Base-by-base conservation (phyloP, 345 rosid species). In the Carallia pectinifolia region DNA sequence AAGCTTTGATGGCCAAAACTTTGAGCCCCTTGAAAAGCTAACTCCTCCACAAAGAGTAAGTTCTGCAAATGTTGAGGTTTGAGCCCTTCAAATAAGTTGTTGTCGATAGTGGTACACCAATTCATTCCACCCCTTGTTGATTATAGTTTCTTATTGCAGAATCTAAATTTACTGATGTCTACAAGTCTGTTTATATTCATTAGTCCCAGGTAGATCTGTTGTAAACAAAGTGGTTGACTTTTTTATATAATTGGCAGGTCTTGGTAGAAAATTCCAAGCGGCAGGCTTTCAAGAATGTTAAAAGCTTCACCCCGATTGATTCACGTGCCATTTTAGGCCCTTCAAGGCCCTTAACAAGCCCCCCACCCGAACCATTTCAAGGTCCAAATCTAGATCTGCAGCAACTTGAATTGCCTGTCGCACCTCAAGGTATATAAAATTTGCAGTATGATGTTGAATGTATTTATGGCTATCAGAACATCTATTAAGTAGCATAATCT, bases 231-330 rank as follows among this genome's bases (percentile, higher is more conserved):
- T 62, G 40, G 67, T 56, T n/a, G 31, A 31, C 56, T 47, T 58
- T 6, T 30, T 9, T 18, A 2, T 56, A 73, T 7, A 30, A 53
- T 69, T 55, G 56, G 10, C 84, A 88, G 87, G 71, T 19, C 30
- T 1, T 79, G 60, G 78, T 90, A 1, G 81, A 92, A 65, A 75
- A 73, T 17, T 4, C 76, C 4, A 89, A 81, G 80, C 65, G 19
- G 8, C 84, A 71, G 23, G 97, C 98, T 58, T 86, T 85, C 53
- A 52, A 47, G 48, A 83, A 90, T 30, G 31, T 52, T 29, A 13
- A 13, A 8, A 15, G 64, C 39, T 71, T 88, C 44, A 61, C 60
- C 40, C 64, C 1, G 31, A 38, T 82, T 0, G 73, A 85, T 67
- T 55, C 58, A 7, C 70, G 53, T 13, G 29, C 79, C 15, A 65